These are phyloP conservation scores for Penicillium waksmanii DNA, from an alignment of 495 filamentous ascomycete genomes.

Conservation along the genomic window DNA sequence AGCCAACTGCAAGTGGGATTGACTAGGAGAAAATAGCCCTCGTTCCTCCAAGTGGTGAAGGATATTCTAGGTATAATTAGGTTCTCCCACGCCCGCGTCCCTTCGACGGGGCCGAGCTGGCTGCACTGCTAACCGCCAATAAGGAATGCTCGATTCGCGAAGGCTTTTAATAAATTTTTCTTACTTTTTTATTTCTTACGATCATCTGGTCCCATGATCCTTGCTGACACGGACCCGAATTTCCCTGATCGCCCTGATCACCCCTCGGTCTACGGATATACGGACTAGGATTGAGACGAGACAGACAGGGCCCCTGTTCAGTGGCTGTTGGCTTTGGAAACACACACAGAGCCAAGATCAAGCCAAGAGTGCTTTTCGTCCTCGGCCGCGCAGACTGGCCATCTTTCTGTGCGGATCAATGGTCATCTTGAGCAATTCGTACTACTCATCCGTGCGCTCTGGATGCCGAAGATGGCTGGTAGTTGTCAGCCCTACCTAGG, in stretches of 20 bases:
- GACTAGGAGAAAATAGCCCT: neutral
- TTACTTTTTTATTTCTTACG: neutral
- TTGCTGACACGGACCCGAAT: neutral
- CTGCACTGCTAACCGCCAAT: neutral
- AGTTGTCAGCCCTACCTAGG: neutral
- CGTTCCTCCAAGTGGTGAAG: neutral
- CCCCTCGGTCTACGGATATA: neutral
- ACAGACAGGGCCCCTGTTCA: neutral
- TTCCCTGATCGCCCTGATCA: constrained; percentile 2
- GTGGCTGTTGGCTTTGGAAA: too few species aligned
- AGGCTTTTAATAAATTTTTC: neutral
- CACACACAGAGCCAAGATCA: neutral
- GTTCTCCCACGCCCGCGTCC: neutral
- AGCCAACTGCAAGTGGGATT: neutral
- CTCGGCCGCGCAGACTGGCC: neutral
- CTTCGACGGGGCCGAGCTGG: neutral
- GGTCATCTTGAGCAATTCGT: neutral
- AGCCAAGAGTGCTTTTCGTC: neutral
- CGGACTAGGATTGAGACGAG: neutral
- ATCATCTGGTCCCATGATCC: neutral
- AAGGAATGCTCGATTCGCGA: neutral
- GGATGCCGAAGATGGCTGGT: neutral
- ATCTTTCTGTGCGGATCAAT: neutral
- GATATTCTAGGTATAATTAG: too few species aligned
- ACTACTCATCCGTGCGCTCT: neutral